These are phyloP conservation scores for Scenedesmus sp. DNA, from an alignment of 163 green algal genomes.

Conservation along the genomic window DNA sequence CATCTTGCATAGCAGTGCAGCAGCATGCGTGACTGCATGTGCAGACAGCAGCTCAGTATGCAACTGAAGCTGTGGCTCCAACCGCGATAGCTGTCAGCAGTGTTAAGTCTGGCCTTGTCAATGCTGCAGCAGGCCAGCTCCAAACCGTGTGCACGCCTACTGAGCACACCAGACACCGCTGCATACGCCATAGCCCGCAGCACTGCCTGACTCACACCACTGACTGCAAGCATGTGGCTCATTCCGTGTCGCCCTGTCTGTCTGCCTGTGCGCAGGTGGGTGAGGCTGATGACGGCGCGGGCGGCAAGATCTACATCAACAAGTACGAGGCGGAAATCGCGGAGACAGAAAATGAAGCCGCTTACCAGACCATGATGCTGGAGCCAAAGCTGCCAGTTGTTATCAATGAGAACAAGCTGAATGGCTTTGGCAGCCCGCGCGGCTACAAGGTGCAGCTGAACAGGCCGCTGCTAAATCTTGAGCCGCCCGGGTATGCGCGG, in stretches of 20 bases:
- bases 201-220: no score
- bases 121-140: no score
- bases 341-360: slow-evolving; percentile 23
- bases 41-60: no score
- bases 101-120: no score
- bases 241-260: background rate
- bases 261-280: background rate
- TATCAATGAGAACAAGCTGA: slow-evolving; percentile 36
- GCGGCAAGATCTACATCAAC: slow-evolving; percentile 46
- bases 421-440: slow-evolving; percentile 35
- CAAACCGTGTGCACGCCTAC: no score
- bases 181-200: no score
- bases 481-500: background rate
- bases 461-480: slow-evolving; percentile 31
- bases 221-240: no score
- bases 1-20: no score
- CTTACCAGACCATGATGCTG: background rate
- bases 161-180: no score
- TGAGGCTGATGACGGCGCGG: slow-evolving; percentile 20
- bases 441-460: slow-evolving; percentile 55
- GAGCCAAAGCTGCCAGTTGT: slow-evolving; percentile 38
- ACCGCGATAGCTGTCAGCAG: no score
- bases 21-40: no score
- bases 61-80: no score
- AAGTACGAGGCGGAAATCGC: slow-evolving; percentile 36